Conservation (phyloP, 176 grass and related monocot genomes). For the Cocos nucifera region DNA sequence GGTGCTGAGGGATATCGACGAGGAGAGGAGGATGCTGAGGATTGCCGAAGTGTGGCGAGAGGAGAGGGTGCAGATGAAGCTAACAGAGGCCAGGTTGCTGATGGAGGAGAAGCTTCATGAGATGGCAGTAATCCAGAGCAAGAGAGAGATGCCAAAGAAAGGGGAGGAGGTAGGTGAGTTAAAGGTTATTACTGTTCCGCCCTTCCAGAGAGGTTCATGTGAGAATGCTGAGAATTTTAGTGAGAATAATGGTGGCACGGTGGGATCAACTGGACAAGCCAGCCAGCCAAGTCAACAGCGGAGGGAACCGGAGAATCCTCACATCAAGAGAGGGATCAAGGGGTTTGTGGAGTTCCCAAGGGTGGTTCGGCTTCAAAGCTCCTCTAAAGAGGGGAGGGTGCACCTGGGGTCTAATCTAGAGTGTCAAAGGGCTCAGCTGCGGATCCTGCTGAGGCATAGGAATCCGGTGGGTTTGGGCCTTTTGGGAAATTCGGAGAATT, state of each 20-base stretch:
- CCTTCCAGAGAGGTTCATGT: too few relatives aligned
- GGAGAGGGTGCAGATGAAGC: constrained; percentile 79
- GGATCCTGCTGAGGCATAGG: constrained; percentile 47
- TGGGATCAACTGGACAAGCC: not conserved
- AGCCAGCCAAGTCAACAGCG: constrained; percentile 6
- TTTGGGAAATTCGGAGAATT: constrained; percentile 22
- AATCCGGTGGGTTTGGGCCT: constrained; percentile 33
- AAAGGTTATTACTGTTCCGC: too few relatives aligned
- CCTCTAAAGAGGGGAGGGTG: constrained; percentile 25
- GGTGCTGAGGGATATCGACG: constrained; percentile 28
- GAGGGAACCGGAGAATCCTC: constrained; percentile 64
- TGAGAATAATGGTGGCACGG: too few relatives aligned
- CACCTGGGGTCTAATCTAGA: constrained; percentile 52
- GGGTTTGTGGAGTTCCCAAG: constrained; percentile 85
- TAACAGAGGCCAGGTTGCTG: constrained; percentile 47
- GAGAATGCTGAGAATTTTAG: too few relatives aligned
- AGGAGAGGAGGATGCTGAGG: constrained; percentile 63
- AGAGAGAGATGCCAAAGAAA: too few relatives aligned
- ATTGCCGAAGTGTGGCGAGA: constrained; percentile 79
- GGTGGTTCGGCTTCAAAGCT: constrained; percentile 28
- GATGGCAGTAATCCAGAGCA: not conserved
- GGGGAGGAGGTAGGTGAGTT: too few relatives aligned
- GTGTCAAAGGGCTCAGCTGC: constrained; percentile 76
- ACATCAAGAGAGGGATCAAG: constrained; percentile 79
- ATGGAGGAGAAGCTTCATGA: constrained; percentile 55